Evolutionary conservation across 1,139 yeast species (phyloP), one percentile per base, ranked within the genome.

Genomic region (Taiozyma sp.): DNA sequence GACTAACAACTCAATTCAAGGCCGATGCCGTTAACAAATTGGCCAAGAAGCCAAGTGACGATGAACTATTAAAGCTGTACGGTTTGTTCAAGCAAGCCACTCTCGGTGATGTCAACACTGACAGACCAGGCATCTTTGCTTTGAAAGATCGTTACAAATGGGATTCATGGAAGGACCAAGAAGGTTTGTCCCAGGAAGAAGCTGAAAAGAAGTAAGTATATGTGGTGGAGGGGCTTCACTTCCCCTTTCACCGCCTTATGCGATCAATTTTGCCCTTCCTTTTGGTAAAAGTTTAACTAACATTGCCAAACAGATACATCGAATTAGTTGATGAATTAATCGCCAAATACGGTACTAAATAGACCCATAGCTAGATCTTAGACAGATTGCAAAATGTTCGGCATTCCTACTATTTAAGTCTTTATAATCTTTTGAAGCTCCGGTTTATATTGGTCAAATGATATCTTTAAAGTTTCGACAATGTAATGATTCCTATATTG

Each of bases 81-180:
- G 97, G 95, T 43, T 79, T 93, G 65, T 93, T 79, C 85, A 93
- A 93, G 75, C 99, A 93, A 75, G 96, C 98, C 59, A 91, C 98
- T 46, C 85, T 85, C 53, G 99, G 99, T 60, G 99, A 93, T 79
- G 88, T 88, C 77, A 79, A 76, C 69, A 86, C 95, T 55, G 73
- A 81, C 53, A 86, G 86, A 71, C 85, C 96, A 51, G 95, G 97
- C 57, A 73, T 88, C 57, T 88, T 91, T 70, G 96, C 91, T 74
- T 79, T 93, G 74, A 88, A 87, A 76, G 97, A 93, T 62, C 91
- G 93, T 74, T 88, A 88, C 81, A 93, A 93, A 80, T 93, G 98
- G 98, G 91, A 89, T 69, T 80, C 97, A 19, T 93, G 99, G 99
- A 85, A 84, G 65, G 84, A 83, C 62, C 75, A 85, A 64, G 85